These are phyloP conservation scores for Fusarium torulosum DNA, from an alignment of 2,329 filamentous ascomycete genomes.

Conservation along the genomic window DNA sequence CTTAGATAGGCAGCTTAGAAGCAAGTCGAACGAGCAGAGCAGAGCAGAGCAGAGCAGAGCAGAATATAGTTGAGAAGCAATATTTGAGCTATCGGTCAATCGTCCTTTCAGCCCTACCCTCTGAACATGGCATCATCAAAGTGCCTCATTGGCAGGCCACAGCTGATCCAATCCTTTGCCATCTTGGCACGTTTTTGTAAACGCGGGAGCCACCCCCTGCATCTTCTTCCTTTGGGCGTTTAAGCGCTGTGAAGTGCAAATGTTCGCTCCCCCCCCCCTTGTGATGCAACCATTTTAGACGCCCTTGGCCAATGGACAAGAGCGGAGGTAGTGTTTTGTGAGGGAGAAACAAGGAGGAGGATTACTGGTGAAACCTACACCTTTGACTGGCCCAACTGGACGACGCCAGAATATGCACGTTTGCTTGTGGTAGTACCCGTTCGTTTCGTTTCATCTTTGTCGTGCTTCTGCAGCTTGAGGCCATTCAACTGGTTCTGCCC, in stretches of 20 bases:
- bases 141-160: background rate
- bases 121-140: background rate
- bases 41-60: no score
- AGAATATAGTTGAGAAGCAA: no score
- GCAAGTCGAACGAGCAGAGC: background rate
- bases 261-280: no score
- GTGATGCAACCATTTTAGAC: background rate
- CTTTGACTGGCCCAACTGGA: no score
- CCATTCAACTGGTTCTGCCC: constrained; percentile 11
- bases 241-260: constrained; percentile 5
- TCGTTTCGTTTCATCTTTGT: constrained; percentile 30
- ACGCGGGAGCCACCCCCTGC: constrained; percentile 26
- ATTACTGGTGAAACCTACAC: constrained; percentile 22
- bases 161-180: constrained; percentile 23
- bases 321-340: no score
- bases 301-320: background rate
- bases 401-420: background rate
- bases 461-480: background rate
- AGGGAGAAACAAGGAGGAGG: background rate
- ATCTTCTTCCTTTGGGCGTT: constrained; percentile 1
- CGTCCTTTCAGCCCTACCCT: constrained; percentile 25
- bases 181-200: constrained; percentile 24
- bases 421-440: constrained; percentile 12
- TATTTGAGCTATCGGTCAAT: constrained; percentile 43
- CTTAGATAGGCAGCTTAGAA: background rate